Base-by-base conservation (phyloP, 2,329 filamentous ascomycete species). In the Paecilomyces fulvus region DNA sequence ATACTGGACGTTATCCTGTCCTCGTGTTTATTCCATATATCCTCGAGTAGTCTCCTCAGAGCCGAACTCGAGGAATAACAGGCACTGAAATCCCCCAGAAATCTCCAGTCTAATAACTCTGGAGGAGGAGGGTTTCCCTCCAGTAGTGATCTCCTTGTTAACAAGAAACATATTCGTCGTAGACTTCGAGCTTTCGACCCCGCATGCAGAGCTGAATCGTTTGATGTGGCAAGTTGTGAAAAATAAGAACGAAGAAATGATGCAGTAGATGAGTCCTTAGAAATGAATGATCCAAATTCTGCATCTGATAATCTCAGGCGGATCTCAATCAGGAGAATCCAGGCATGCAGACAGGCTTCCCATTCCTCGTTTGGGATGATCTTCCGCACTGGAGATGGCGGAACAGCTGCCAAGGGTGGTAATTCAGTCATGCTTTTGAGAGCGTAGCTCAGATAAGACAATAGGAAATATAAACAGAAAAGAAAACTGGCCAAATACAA, bases 391-490 rank as follows among this genome's bases (percentile, higher is more conserved):
- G 78, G 76, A 31, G 82, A 75, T 59, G 86, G 81, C 17, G 92
- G 92, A 64, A 94, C 91, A 20, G 88, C 83, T 56, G 88, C 90
- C 72, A 96, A 80, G 31, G 85, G 80, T 48, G 90, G 90, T 52
- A 92, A 75, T 55, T 75, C 67, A 71, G 78, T 77, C 69, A 71
- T 64, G 68, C 59, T 43, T 72, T 64, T 75, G 79, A 79, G 43
- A 14, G 12, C 33, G 14, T 17, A 43, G 37, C 37, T 17, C 37
- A 43, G 37, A 43, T 8, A 8, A 17, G 14, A n/a, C 37, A n/a
- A 17, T 1, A 17, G 7, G n/a, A 43, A 3, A 43, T 43, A n/a
- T 7, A 23, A 51, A 11, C 31, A 55, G 17, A 30, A 49, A 31
- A 46, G 9, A 50, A 8, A 43, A 7, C 53, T 51, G 46, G 12